phyloP scores from a whole-genome alignment of 2,329 filamentous ascomycete genomes.

The Coniochaeta prunicola region DNA sequence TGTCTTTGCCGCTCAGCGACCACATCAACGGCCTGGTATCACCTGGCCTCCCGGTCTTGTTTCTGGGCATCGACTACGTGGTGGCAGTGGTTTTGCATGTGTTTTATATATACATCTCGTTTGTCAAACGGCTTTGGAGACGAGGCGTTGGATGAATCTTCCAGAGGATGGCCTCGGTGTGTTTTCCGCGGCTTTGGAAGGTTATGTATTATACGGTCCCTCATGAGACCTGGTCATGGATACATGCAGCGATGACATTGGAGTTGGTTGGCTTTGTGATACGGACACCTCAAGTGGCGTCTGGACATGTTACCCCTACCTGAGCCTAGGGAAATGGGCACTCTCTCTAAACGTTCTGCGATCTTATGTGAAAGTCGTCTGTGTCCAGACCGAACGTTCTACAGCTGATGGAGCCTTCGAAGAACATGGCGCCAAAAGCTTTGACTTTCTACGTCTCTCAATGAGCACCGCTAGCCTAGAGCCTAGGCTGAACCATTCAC shows the following conservation, averaged over 20 bases:
- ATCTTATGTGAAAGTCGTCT: not conserved
- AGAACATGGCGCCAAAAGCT: too few relatives aligned
- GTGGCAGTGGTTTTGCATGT: not conserved
- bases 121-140: not conserved
- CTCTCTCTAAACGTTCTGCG: not conserved
- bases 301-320: not conserved
- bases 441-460: too few relatives aligned
- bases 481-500: too few relatives aligned
- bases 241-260: not conserved
- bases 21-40: not conserved
- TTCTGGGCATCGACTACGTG: too few relatives aligned
- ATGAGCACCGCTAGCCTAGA: too few relatives aligned
- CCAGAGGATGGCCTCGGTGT: not conserved
- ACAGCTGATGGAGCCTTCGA: too few relatives aligned
- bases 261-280: not conserved
- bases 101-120: not conserved
- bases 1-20: not conserved
- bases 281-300: not conserved
- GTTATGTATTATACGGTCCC: not conserved
- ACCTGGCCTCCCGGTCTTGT: too few relatives aligned
- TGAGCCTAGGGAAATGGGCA: not conserved
- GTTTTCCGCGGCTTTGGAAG: not conserved
- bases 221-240: not conserved
- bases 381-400: not conserved
- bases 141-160: not conserved